Conservation (phyloP, 306 rosid species). For the Purshia tridentata region DNA sequence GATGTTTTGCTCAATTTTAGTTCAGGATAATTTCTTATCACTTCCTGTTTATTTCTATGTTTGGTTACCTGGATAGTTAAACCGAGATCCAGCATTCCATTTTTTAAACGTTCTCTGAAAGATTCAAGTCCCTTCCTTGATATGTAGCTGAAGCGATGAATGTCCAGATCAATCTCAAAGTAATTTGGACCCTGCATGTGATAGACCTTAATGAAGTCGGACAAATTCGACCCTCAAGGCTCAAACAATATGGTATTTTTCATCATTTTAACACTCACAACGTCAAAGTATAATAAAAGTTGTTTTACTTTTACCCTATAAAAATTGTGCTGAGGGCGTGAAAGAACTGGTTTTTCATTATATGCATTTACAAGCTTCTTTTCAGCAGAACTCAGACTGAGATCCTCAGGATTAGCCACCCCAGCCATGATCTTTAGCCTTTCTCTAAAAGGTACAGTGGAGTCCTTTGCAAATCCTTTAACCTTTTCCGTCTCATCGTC, state of each 20-base stretch:
- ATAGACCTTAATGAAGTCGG: constrained; percentile 10
- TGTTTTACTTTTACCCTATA: constrained; percentile 46
- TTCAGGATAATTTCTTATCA: no score
- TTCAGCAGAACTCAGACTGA: constrained; percentile 73
- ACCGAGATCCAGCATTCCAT: constrained; percentile 76
- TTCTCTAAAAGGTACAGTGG: constrained; percentile 71
- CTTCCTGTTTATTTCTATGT: background rate
- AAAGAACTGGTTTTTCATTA: constrained; percentile 89
- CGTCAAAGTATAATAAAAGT: background rate
- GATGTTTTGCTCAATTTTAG: background rate
- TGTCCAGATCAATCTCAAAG: constrained; percentile 96
- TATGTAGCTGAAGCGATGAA: constrained; percentile 94
- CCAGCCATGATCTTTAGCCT: constrained; percentile 92
- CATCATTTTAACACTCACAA: background rate
- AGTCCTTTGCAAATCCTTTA: constrained; percentile 86
- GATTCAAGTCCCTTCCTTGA: constrained; percentile 92
- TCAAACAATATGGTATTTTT: background rate
- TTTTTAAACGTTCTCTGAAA: constrained; percentile 72
- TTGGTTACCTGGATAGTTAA: constrained; percentile 77
- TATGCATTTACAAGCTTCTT: constrained; percentile 75
- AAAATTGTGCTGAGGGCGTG: constrained; percentile 91
- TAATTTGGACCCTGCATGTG: constrained; percentile 73
- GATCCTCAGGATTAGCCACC: constrained; percentile 80
- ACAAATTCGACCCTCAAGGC: background rate
- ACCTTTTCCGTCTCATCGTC: constrained; percentile 84